phyloP scores from a whole-genome alignment of 2,329 filamentous ascomycete genomes.

The Fonsecaea pedrosoi region DNA sequence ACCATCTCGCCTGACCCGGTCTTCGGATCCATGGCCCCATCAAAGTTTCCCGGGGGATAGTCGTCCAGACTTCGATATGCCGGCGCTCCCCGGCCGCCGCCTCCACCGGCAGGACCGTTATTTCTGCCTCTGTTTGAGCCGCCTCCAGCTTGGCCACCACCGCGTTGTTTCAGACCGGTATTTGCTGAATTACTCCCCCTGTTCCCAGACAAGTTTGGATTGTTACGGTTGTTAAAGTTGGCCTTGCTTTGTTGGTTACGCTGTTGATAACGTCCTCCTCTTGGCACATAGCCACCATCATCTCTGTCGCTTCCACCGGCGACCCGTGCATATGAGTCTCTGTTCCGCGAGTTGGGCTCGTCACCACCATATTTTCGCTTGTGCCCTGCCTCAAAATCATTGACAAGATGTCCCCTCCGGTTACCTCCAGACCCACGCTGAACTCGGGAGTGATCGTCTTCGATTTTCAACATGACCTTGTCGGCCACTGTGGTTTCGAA shows the following conservation, averaged over 20 bases:
- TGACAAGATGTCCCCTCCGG: constrained; percentile 49
- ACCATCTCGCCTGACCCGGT: constrained; percentile 37
- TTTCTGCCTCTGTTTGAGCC: constrained; percentile 23
- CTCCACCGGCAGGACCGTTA: constrained; percentile 43
- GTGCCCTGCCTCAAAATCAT: constrained; percentile 65
- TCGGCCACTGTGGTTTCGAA: constrained; percentile 88
- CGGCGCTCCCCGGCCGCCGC: constrained; percentile 52
- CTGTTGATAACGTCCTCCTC: constrained; percentile 29
- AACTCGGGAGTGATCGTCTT: constrained; percentile 65
- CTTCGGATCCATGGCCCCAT: constrained; percentile 40
- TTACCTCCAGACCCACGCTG: constrained; percentile 16
- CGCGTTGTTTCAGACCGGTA: constrained; percentile 23
- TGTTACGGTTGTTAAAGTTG: constrained; percentile 37
- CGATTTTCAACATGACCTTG: constrained; percentile 81
- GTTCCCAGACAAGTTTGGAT: constrained; percentile 14
- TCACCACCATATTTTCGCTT: constrained; percentile 66
- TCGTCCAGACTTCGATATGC: constrained; percentile 74
- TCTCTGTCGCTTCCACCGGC: constrained; percentile 41
- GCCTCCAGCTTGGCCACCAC: constrained; percentile 21
- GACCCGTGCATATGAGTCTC: constrained; percentile 46
- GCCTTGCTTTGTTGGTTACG: constrained; percentile 35
- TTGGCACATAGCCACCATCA: constrained; percentile 35
- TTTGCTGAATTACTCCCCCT: constrained; percentile 25
- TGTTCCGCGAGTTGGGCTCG: constrained; percentile 52
- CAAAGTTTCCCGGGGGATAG: constrained; percentile 43